Base-by-base conservation (phyloP, 208 protist genomes). In the Zelonia costaricensis region DNA sequence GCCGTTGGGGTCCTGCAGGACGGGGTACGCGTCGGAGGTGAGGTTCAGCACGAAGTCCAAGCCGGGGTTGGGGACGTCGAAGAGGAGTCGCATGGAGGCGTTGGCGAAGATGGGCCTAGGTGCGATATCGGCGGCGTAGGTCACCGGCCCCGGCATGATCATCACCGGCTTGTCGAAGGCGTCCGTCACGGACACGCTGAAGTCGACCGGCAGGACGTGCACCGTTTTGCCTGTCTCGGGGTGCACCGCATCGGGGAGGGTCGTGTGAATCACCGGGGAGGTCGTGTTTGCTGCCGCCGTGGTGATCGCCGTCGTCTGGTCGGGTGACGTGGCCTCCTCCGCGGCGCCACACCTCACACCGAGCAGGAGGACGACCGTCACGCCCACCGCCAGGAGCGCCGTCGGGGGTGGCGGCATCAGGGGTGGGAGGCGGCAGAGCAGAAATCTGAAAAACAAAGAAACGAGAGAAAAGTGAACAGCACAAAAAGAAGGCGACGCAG, bases 31-130 rank as follows among this genome's bases (percentile, higher is more conserved):
- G 38, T 15, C 64, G 10, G 64, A 62, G 18, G 55, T 62, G 38
- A 70, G 30, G 18, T 70, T 62, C 27, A 70, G 46, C 39, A 62
- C 55, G 36, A 70, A 70, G 46, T 70, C 64, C 38, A 70, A 47
- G 9, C 64, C 64, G 3, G 64, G 55, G 23, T 70, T 70, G 18
- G 55, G 64, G 36, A 70, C 64, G 45, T 70, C 64, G 35, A 70
- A 70, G 18, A 57, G 39, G 15, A 70, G 47, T 15, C 52, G 58
- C 54, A 70, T 16, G 15, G 23, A 36, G 20, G 55, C 55, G 13
- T 30, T 53, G 20, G 54, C 42, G 46, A 62, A 70, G 39, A 70
- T 10, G 31, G 47, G 55, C 15, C 38, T 45, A 27, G 48, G 47
- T 16, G 27, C 15, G 46, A 70, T 42, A 9, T 23, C 20, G 23